phyloP scores from a whole-genome alignment of 129 eudicot genomes.

The Artemisia annua region DNA sequence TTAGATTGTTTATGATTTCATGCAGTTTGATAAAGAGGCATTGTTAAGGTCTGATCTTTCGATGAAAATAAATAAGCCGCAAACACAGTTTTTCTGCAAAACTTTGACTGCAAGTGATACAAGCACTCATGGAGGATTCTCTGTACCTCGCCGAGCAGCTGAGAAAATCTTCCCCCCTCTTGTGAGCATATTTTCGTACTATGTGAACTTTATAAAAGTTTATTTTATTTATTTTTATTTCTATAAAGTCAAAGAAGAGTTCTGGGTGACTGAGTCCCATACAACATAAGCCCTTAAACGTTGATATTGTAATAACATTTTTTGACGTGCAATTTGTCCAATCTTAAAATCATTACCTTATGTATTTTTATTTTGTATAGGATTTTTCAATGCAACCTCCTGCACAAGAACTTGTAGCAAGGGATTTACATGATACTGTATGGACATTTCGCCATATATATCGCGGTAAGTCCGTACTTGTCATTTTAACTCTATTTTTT shows the following conservation, averaged over 20 bases:
- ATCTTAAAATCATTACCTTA: neutral
- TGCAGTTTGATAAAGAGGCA: constrained; percentile 95
- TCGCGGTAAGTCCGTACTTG: constrained; percentile 58
- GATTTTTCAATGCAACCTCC: constrained; percentile 98
- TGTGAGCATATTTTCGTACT: constrained; percentile 37
- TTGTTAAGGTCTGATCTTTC: constrained; percentile 85
- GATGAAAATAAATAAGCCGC: constrained; percentile 73
- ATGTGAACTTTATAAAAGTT: no score
- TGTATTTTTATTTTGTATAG: constrained; percentile 34
- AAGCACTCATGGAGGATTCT: constrained; percentile 98
- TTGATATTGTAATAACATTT: no score
- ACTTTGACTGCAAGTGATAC: constrained; percentile 99
- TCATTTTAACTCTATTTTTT: neutral
- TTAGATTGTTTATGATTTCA: constrained; percentile 2
- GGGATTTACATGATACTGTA: constrained; percentile 79
- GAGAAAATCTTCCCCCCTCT: constrained; percentile 92
- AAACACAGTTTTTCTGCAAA: constrained; percentile 90
- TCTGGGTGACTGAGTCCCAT: no score
- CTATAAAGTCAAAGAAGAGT: no score
- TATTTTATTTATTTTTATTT: no score
- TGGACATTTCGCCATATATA: constrained; percentile 98
- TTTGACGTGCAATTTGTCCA: no score
- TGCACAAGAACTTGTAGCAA: constrained; percentile 86
- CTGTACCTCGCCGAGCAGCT: constrained; percentile 99
- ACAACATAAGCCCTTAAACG: no score